Evolutionary conservation across 73 alveolate genomes (phyloP), one percentile per base, ranked within the genome.

Genomic region (Effrenium voratum): DNA sequence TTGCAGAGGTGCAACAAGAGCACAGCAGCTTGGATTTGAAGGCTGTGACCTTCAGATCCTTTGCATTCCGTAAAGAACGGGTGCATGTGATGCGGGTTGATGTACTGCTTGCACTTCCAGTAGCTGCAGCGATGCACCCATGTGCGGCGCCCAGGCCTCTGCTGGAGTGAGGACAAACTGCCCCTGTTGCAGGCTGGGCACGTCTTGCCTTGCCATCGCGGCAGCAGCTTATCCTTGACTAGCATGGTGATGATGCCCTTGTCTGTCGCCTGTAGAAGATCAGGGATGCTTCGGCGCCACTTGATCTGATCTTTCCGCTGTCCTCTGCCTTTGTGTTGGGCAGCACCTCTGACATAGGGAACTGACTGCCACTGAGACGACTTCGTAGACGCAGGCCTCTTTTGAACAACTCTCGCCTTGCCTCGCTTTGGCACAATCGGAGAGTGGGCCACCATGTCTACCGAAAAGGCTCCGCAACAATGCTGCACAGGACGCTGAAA

Each of bases 61-160:
- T 4, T 6, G 46, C 66, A 43, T 1, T 86, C 82, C 2, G 82
- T 60, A 66, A 86, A 86, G 4, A 55, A 28, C 5, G 94, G 94
- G 47, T 86, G 94, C 41, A 86, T 32, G 41, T 86, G 82, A 5
- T 86, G 94, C 12, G 94, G 82, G 47, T 43, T 55, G 49, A 86
- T 43, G 36, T 36, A 60, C 66, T 15, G 6, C 3, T 86, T 24
- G 49, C 94, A 60, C 26, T 36, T 15, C 46, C 30, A 5, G 63
- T 72, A 13, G 46, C 45, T 52, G 63, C 94, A 60, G 24, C 82
- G 81, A 68, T 59, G 30, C 32, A 40, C 43, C 32, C 32, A 47
- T 6, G 10, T 5, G 45, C 52, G 24, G 28, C 24, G 43, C 45
- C 81, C 49, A 44, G 81, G 82, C 41, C 32, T 2, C 41, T 5